These are phyloP conservation scores for Tricholoma saponaceum DNA, from an alignment of 768 basidiomycete genomes.

Conservation along the genomic window DNA sequence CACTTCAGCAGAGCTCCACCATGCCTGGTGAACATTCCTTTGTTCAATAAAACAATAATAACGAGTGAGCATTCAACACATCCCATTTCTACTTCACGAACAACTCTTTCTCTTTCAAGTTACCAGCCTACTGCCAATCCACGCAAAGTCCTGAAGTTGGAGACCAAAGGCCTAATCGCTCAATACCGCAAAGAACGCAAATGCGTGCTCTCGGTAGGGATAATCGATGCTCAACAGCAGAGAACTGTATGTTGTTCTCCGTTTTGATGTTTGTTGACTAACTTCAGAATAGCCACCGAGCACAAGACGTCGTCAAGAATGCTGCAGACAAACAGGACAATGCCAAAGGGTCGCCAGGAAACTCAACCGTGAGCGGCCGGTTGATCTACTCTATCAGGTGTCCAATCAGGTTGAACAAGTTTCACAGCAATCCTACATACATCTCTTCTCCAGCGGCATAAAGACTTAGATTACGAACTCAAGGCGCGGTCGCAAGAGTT, in stretches of 20 bases:
- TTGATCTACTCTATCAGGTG: too few relatives aligned
- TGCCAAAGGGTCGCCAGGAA: conserved; percentile 41
- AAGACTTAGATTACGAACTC: conserved; percentile 67
- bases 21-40: background rate
- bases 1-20: background rate
- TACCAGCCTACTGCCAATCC: background rate
- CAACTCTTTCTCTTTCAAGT: background rate
- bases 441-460: conserved; percentile 58
- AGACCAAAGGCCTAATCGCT: conserved; percentile 5
- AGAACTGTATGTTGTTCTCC: conserved; percentile 22
- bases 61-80: background rate
- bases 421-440: too few relatives aligned
- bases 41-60: background rate
- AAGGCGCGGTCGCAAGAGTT: conserved; percentile 61
- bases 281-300: conserved; percentile 17
- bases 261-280: background rate
- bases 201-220: conserved; percentile 19
- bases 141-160: conserved; percentile 1
- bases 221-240: conserved; percentile 26
- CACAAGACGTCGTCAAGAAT: conserved; percentile 17
- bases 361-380: conserved; percentile 49
- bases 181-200: conserved; percentile 20
- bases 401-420: too few relatives aligned
- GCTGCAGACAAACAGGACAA: conserved; percentile 29
- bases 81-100: background rate